Evolutionary conservation across 1,284 basidiomycete species (phyloP), one percentile per base, ranked within the genome.

Genomic region (Paramarasmius palmivorus): DNA sequence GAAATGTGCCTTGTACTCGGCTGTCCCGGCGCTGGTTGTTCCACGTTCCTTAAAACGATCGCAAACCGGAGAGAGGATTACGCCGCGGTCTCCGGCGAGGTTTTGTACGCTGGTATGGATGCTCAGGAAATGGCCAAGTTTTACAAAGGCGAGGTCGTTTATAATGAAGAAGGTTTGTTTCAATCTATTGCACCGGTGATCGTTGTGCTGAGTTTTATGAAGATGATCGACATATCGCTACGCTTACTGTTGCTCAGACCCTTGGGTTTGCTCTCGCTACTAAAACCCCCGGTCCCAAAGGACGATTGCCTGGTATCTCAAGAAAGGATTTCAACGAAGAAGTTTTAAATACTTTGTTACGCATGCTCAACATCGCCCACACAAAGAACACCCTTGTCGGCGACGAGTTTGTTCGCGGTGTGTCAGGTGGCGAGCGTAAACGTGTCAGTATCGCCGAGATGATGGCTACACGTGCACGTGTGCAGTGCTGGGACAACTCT

Each of bases 361-460:
- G 81, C 56, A 89, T 92, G 77, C 83, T 95, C 55, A 92, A 92
- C 62, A 88, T 95, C 59, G 76, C 79, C 6, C 89, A 86, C 64
- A 92, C 89, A 0, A 75, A 77, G 54, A 74, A 88, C 59, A 94
- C 92, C 0, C 81, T 90, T 2, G 91, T 95, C 39, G 93, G 93
- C 2, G 85, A 93, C 65, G 88, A 88, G 56, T 90, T 88, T 59
- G 85, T 94, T 1, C 85, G 92, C 14, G 93, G 93, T 56, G 86
- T 95, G 3, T 90, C 88, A 0, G 93, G 93, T 47, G 93, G 94
- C 35, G 91, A 93, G 66, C 78, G 87, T 34, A 93, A 92, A 69
- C 90, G 93, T 61, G 91, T 95, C 14, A 90, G 88, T 46, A 93
- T 95, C 63, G 85, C 88, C 5, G 93, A 95, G 72, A 90, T 89